These are phyloP conservation scores for Candida coquimbonensis DNA, from an alignment of 805 yeast species.

Conservation along the genomic window DNA sequence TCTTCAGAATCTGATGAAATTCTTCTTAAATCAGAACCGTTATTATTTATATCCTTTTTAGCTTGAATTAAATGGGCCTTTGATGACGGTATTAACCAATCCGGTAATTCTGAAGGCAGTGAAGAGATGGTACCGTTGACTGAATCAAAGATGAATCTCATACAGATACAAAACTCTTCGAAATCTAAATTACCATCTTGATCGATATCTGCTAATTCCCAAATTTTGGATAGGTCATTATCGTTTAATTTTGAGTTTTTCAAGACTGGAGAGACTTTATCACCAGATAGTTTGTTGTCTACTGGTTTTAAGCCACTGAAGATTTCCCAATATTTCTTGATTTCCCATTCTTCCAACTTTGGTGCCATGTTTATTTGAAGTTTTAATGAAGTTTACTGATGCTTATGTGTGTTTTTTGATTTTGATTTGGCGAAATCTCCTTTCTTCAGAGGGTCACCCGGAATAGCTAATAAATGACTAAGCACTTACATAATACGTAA, in stretches of 20 bases:
- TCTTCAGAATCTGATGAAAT: slow-evolving; percentile 56
- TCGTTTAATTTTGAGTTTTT: slow-evolving; percentile 83
- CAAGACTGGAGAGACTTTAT: slow-evolving; percentile 76
- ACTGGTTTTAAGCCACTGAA: slow-evolving; percentile 84
- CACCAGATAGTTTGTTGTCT: slow-evolving; percentile 74
- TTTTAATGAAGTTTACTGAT: no score
- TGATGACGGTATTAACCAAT: slow-evolving; percentile 88
- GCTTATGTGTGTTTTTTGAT: not conserved
- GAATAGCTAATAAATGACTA: not conserved
- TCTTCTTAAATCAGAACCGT: slow-evolving; percentile 15
- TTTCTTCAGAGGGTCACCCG: not conserved
- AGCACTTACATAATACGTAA: no score
- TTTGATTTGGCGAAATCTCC: not conserved
- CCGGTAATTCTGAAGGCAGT: slow-evolving; percentile 73
- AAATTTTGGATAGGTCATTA: slow-evolving; percentile 69
- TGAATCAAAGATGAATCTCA: slow-evolving; percentile 88
- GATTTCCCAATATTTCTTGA: slow-evolving; percentile 96
- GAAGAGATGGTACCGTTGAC: slow-evolving; percentile 62
- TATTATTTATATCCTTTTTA: slow-evolving; percentile 45
- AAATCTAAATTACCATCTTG: slow-evolving; percentile 88
- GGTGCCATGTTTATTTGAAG: slow-evolving; percentile 31
- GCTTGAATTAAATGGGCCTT: slow-evolving; percentile 85
- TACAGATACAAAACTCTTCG: slow-evolving; percentile 96
- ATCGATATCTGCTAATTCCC: slow-evolving; percentile 93
- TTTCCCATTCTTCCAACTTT: slow-evolving; percentile 88